Evolutionary conservation across 331 rosid genomes (phyloP).

Genomic region (Spiraea crenata): DNA sequence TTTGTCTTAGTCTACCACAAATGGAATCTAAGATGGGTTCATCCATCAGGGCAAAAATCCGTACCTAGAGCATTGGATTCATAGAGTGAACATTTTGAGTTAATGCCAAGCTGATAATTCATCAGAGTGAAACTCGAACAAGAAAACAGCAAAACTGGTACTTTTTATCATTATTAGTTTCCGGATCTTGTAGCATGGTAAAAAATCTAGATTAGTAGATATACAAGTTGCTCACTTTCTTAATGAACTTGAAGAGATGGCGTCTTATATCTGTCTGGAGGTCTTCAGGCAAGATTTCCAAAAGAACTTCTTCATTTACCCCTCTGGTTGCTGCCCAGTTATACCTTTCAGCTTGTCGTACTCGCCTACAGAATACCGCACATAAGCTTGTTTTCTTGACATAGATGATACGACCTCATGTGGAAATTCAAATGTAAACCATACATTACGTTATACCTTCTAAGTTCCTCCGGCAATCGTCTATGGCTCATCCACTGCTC

Average conservation of each 20-base stretch:
- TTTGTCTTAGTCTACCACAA: constrained; percentile 70
- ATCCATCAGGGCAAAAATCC: constrained; percentile 70
- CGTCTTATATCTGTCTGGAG: constrained; percentile 82
- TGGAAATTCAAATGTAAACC: neutral
- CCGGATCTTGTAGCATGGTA: neutral
- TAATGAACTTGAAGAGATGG: constrained; percentile 71
- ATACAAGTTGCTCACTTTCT: constrained; percentile 48
- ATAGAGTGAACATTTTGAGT: constrained; percentile 4
- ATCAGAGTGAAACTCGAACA: no score
- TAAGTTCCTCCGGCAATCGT: constrained; percentile 58
- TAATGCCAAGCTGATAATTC: constrained; percentile 5
- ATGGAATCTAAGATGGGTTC: constrained; percentile 74
- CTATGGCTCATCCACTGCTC: constrained; percentile 96
- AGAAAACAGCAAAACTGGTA: neutral
- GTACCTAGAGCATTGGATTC: constrained; percentile 49
- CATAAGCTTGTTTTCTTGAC: neutral
- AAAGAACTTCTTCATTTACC: constrained; percentile 67
- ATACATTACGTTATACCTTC: constrained; percentile 38
- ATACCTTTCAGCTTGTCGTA: constrained; percentile 67
- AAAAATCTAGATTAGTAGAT: neutral
- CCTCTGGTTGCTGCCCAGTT: constrained; percentile 91
- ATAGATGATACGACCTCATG: neutral
- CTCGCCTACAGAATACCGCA: constrained; percentile 47
- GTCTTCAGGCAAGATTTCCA: constrained; percentile 79
- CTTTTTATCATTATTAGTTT: neutral